phyloP scores from a whole-genome alignment of 768 basidiomycete genomes.

The Russula sp. region DNA sequence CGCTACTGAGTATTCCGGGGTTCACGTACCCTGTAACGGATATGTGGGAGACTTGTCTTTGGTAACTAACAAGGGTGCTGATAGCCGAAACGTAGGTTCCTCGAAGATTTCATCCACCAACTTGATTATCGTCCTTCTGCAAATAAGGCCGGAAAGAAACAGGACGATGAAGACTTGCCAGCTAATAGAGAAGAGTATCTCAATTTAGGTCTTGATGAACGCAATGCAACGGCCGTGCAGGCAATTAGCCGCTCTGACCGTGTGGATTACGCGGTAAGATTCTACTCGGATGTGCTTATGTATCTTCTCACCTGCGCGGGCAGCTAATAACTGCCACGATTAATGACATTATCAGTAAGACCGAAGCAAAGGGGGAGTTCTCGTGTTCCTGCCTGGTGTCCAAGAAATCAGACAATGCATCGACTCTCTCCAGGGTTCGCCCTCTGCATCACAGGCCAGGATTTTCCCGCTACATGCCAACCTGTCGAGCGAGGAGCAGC shows the following conservation, averaged over 20 bases:
- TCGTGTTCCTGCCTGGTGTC: slow-evolving; percentile 90
- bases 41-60: slow-evolving; percentile 44
- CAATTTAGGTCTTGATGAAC: slow-evolving; percentile 51
- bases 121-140: slow-evolving; percentile 24
- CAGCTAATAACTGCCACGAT: slow-evolving; percentile 50
- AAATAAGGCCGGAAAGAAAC: slow-evolving; percentile 14
- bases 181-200: slow-evolving; percentile 41
- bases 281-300: too few species aligned
- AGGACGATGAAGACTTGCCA: slow-evolving; percentile 23
- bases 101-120: slow-evolving; percentile 25
- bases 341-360: slow-evolving; percentile 54
- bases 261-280: slow-evolving; percentile 68
- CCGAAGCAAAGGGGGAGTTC: slow-evolving; percentile 59
- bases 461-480: slow-evolving; percentile 88
- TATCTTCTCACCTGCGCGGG: not conserved
- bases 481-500: slow-evolving; percentile 80
- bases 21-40: slow-evolving; percentile 75
- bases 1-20: slow-evolving; percentile 81
- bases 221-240: slow-evolving; percentile 55
- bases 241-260: slow-evolving; percentile 56
- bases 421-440: slow-evolving; percentile 47
- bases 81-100: slow-evolving; percentile 21
- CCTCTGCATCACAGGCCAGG: slow-evolving; percentile 42
- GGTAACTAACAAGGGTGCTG: not conserved
- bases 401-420: slow-evolving; percentile 83